Evolutionary conservation across 2,329 filamentous ascomycete species (phyloP), one percentile per base, ranked within the genome.

Genomic region (Exophiala sideris): DNA sequence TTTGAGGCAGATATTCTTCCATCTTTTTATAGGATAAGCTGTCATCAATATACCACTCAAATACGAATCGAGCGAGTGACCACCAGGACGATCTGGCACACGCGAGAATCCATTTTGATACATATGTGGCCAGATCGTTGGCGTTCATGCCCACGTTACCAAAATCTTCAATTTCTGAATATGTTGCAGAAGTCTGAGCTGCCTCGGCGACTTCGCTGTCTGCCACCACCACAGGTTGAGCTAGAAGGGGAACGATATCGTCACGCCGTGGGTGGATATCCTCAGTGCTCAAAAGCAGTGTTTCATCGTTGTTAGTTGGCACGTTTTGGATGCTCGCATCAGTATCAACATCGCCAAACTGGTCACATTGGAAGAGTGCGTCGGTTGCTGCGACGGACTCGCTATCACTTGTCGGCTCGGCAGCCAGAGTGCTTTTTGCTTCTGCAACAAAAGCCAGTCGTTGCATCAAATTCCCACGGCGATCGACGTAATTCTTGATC

Each of bases 81-180:
- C 35, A 41, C 47, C 47, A 49, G 14, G 48, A 51, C 18, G 48
- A 45, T 29, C 38, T n/a, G 9, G 44, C 18, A 11, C n/a, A 51
- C 32, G 18, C 16, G 6, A 49, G 20, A 33, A 49, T 40, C 47
- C 47, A 49, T 21, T 40, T 32, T n/a, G 47, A 40, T 3, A 49
- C 21, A 18, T 32, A 41, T 14, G 2, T 16, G 11, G 35, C 14
- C 12, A 49, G 3, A 2, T 5, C n/a, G 8, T 49, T 35, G 3
- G 29, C 18, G 20, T 1, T 3, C 3, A 8, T 5, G 40, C 20
- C 40, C 24, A 5, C 24, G 7, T 5, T 29, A 29, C 7, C 24
- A 5, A 8, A 8, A 29, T 5, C 5, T 29, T 29, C 6, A n/a
- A 6, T 24, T 3, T 12, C n/a, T n/a, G 11, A 5, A 20, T 14